Percentiles rank a stretch among this genome's conserved stretches.
These are phyloP conservation scores for Leptoxyphium fumago DNA, from an alignment of 2,329 filamentous ascomycete genomes.

Conservation along the genomic window DNA sequence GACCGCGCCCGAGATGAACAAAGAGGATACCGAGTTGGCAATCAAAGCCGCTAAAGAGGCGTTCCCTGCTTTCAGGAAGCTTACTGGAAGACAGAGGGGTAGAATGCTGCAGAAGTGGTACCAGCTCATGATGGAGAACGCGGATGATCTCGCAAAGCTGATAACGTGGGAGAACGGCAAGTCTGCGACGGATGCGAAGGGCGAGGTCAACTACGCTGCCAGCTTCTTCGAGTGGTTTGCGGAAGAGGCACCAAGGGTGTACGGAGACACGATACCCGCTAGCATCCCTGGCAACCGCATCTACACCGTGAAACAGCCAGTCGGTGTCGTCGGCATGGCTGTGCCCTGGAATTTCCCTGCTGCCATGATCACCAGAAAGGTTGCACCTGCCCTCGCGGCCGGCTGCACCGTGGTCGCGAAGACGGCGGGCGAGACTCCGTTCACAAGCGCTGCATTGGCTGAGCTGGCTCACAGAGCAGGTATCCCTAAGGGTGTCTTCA, in stretches of 20 bases:
- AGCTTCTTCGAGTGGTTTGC: slow-evolving; percentile 71
- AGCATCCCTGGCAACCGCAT: slow-evolving; percentile 58
- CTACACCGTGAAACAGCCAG: slow-evolving; percentile 65
- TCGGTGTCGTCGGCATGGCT: slow-evolving; percentile 70
- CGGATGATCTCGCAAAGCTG: slow-evolving; percentile 64
- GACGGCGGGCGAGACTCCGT: slow-evolving; percentile 81
- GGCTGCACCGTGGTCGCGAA: slow-evolving; percentile 92
- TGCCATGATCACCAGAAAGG: slow-evolving; percentile 34
- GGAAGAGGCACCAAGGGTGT: slow-evolving; percentile 59
- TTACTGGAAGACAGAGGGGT: slow-evolving; percentile 59
- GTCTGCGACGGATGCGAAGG: slow-evolving; percentile 58
- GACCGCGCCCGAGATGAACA: slow-evolving; percentile 70
- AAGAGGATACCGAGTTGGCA: slow-evolving; percentile 62
- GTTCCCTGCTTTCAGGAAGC: slow-evolving; percentile 53
- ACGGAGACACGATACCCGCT: slow-evolving; percentile 61
- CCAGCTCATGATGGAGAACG: slow-evolving; percentile 62
- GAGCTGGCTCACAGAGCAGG: slow-evolving; percentile 78
- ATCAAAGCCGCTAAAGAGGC: slow-evolving; percentile 72
- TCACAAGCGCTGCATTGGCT: slow-evolving; percentile 73
- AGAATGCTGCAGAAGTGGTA: slow-evolving; percentile 68
- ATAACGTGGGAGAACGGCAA: slow-evolving; percentile 90
- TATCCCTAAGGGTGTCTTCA: slow-evolving; percentile 79
- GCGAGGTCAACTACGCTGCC: slow-evolving; percentile 58
- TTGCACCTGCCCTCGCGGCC: slow-evolving; percentile 62
- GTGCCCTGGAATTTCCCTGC: slow-evolving; percentile 65